A percentile compares a stretch with the other conserved stretches of the same genome.
Conservation (phyloP, 768 basidiomycete genomes). For the Tylopilus felleus region DNA sequence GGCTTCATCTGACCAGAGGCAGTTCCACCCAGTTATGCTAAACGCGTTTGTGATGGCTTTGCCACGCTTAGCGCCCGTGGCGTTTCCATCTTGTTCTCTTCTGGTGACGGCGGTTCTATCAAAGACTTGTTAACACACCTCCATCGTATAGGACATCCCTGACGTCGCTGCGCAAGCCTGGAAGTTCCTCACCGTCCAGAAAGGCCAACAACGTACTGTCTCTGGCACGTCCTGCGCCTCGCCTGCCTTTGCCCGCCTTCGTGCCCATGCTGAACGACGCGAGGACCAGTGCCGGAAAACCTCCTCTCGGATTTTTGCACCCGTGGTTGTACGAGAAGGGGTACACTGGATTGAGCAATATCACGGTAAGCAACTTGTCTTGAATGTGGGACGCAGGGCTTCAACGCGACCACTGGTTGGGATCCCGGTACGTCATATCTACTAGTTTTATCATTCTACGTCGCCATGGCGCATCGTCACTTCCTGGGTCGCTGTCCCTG, state of each 20-base stretch:
- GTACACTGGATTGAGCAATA: constrained; percentile 46
- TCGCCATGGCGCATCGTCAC: not conserved
- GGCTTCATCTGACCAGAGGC: not conserved
- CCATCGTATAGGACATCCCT: constrained; percentile 44
- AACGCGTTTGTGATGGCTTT: constrained; percentile 56
- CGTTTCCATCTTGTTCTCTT: constrained; percentile 59
- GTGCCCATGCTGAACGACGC: constrained; percentile 66
- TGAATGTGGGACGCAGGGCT: constrained; percentile 62
- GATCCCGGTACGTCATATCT: constrained; percentile 46
- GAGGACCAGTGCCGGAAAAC: constrained; percentile 40
- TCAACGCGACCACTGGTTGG: constrained; percentile 60
- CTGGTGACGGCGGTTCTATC: constrained; percentile 65
- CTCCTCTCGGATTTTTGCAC: constrained; percentile 64
- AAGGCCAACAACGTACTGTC: constrained; percentile 34
- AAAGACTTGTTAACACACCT: not conserved
- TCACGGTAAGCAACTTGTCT: constrained; percentile 54
- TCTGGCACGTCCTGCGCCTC: constrained; percentile 65
- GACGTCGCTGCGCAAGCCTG: constrained; percentile 63
- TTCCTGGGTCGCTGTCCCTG: not conserved
- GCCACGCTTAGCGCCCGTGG: constrained; percentile 71
- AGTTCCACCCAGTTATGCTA: constrained; percentile 59
- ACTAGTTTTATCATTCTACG: too few relatives aligned
- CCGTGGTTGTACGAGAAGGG: constrained; percentile 50
- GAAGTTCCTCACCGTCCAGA: constrained; percentile 46
- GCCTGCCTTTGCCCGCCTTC: constrained; percentile 60